Conservation (phyloP, 192 early-diverging fungal species). For the Phlyctochytrium planicorne region DNA sequence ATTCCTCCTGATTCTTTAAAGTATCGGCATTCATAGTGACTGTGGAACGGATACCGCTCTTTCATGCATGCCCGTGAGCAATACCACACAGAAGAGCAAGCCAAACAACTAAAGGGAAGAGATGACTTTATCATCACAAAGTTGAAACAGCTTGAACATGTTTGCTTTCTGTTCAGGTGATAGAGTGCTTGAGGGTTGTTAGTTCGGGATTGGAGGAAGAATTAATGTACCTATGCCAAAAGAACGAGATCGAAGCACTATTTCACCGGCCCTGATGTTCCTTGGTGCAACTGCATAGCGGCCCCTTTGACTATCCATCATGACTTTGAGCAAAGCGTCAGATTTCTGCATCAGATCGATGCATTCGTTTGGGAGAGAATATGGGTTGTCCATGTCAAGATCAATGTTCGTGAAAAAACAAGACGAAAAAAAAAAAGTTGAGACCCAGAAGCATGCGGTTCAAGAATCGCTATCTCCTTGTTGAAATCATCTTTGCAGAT, state of each 20-base stretch:
- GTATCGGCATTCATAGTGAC: slow-evolving; percentile 12
- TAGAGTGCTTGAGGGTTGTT: slow-evolving; percentile 2
- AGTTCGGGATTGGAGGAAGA: not conserved
- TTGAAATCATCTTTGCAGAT: slow-evolving; percentile 21
- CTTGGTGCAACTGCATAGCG: slow-evolving; percentile 11
- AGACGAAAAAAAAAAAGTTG: not conserved
- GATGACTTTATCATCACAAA: not conserved
- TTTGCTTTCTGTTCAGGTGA: slow-evolving; percentile 9
- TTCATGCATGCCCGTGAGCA: slow-evolving; percentile 6
- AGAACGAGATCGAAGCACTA: slow-evolving; percentile 10
- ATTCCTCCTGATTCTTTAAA: slow-evolving; percentile 1
- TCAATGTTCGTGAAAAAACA: not conserved
- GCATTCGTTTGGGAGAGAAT: not conserved
- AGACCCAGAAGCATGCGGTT: slow-evolving; percentile 18
- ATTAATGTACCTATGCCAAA: slow-evolving; percentile 16
- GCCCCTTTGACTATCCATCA: slow-evolving; percentile 1
- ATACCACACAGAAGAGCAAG: slow-evolving; percentile 10
- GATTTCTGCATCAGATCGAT: not conserved
- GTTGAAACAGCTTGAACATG: slow-evolving; percentile 14
- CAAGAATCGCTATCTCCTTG: slow-evolving; percentile 39
- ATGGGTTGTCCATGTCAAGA: not conserved
- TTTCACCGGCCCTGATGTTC: not conserved
- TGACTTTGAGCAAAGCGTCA: not conserved
- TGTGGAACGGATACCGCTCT: slow-evolving; percentile 7
- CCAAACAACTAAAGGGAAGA: slow-evolving; percentile 6